Conservation (phyloP, 768 basidiomycete species). For the Lactifluus piperatus region DNA sequence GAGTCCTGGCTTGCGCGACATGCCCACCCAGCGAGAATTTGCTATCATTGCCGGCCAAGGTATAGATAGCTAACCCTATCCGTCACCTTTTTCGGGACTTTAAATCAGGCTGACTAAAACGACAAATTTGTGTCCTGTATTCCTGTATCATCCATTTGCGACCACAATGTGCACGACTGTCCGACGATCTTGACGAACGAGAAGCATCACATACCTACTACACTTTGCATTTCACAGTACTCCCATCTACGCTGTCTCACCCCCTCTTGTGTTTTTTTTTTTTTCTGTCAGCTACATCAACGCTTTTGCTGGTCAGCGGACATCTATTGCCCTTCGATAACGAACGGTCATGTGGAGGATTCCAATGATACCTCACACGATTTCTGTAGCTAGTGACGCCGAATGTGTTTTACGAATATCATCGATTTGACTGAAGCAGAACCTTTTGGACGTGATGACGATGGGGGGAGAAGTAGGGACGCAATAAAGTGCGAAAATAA, state of each 20-base stretch:
- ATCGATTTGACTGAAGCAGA: not conserved
- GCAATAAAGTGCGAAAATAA: not conserved
- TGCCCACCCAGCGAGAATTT: conserved; percentile 9
- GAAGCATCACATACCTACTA: conserved; percentile 15
- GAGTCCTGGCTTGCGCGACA: conserved; percentile 27
- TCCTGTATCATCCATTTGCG: conserved; percentile 14
- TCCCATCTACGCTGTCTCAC: conserved; percentile 6
- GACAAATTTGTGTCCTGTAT: conserved; percentile 15
- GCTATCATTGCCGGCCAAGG: conserved; percentile 10
- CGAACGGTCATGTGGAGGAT: conserved; percentile 1
- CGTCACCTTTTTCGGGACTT: not conserved
- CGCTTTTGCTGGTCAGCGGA: not conserved
- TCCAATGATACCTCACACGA: conserved; percentile 13
- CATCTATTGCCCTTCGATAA: not conserved
- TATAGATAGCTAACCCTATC: conserved; percentile 9
- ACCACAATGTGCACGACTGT: conserved; percentile 14
- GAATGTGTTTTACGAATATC: conserved; percentile 8
- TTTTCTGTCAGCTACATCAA: conserved; percentile 4
- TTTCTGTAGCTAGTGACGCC: conserved; percentile 15
- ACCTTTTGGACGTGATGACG: not conserved
- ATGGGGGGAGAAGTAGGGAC: not conserved
- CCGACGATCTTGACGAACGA: conserved; percentile 17
- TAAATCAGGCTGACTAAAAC: conserved; percentile 1
- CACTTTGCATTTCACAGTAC: conserved; percentile 11
- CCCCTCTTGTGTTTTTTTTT: not conserved